Conservation (phyloP, 192 early-diverging fungal genomes). For the Entophlyctis luteolus region DNA sequence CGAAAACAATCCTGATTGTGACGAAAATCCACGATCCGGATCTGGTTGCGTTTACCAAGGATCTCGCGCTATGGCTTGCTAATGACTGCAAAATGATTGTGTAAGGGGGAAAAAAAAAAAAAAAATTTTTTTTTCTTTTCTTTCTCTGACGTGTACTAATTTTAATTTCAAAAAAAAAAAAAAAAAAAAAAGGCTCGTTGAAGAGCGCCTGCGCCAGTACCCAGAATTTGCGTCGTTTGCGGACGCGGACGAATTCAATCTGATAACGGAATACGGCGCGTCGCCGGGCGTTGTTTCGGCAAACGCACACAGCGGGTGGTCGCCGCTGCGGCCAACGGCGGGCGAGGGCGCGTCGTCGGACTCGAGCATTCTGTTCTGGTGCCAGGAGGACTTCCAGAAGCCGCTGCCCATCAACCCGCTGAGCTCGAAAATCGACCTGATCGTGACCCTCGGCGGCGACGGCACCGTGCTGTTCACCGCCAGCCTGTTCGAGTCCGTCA, state of each 20-base stretch:
- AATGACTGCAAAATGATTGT: conserved; percentile 35
- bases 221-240: conserved; percentile 24
- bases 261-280: conserved; percentile 13
- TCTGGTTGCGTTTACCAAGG: conserved; percentile 33
- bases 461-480: conserved; percentile 93
- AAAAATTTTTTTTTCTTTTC: background rate
- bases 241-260: conserved; percentile 8
- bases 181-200: conserved; percentile 21
- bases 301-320: too few species aligned
- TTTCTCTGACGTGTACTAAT: background rate
- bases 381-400: conserved; percentile 10
- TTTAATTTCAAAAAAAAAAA: too few species aligned
- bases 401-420: background rate
- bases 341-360: too few species aligned
- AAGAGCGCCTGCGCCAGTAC: conserved; percentile 29
- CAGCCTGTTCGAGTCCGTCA: conserved; percentile 68
- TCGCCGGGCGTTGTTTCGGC: background rate
- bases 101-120: too few species aligned
- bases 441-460: conserved; percentile 94
- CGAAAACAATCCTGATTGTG: conserved; percentile 44
- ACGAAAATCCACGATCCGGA: conserved; percentile 43
- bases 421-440: conserved; percentile 63
- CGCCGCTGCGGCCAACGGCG: too few species aligned
- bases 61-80: conserved; percentile 40
- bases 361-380: conserved; percentile 22